Base-by-base conservation (phyloP, 768 basidiomycete species). In the Leccinum olivaceopallidum region DNA sequence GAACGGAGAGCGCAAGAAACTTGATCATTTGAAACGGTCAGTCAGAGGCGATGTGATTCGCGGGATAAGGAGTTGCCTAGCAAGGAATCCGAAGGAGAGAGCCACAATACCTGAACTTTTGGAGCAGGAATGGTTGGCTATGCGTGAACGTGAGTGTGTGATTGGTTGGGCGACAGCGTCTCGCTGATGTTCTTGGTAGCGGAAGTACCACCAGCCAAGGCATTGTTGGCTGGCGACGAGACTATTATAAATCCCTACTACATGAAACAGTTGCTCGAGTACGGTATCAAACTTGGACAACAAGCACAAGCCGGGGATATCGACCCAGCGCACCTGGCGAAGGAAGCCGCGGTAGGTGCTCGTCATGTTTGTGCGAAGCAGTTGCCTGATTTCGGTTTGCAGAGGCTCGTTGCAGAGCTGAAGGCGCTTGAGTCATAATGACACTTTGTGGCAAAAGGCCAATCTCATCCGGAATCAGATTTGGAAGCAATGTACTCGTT, bases 101-200 rank as follows among this genome's bases (percentile, higher is more conserved):
- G 85, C 89, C 65, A 89, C 92, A 6, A 98, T 98, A 62, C 92
- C 93, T 2, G 86, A 95, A 69, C 75, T 99, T 69, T 71, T 98
- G 66, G 83, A 85, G 53, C 86, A 95, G 67, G 85, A 85, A 58
- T 96, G 95, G 89, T 70, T 95, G 56, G 79, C 81, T 12, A 82
- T 85, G 81, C 81, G 73, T 47, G 67, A 75, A 62, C 71, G 73
- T 73, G 53, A 67, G 73, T 59, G 10, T 18, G 32, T 18, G n/a
- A 34, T 53, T 10, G 10, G 14, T 24, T 42, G 53, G 13, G 22
- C 12, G 22, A 16, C 2, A 3, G 12, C 1, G 30, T 54, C 60
- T 42, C 7, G 12, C 52, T 66, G 2, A 65, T 42, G 5, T 49
- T 37, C 37, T 44, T 36, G 47, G 20, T 30, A 73, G 72, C 77